Percentiles rank a stretch among this genome's conserved stretches.
Evolutionary conservation across 2,329 filamentous ascomycete species (phyloP).

Genomic region (Aspergillus proliferans): DNA sequence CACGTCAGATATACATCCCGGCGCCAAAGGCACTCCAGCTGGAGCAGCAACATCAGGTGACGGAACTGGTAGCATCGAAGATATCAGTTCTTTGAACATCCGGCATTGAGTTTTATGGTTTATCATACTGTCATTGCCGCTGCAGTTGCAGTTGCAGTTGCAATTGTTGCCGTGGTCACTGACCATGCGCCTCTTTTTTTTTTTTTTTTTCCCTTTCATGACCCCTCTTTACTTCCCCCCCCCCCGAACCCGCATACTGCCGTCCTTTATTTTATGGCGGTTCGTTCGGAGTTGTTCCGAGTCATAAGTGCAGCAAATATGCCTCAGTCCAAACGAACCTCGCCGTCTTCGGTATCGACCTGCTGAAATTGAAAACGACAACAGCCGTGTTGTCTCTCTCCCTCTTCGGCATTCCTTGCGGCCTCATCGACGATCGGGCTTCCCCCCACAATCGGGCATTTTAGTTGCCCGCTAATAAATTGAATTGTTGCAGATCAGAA

Average conservation of each 20-base stretch:
- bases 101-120: conserved; percentile 24
- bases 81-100: conserved; percentile 38
- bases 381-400: too few species aligned
- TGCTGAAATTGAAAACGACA: not conserved
- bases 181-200: not conserved
- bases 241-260: not conserved
- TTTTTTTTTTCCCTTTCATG: not conserved
- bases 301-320: not conserved
- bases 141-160: not conserved
- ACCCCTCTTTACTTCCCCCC: not conserved
- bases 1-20: conserved; percentile 17
- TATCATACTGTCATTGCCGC: not conserved
- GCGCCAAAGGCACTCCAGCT: conserved; percentile 20
- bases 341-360: not conserved
- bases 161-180: not conserved
- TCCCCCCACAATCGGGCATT: not conserved
- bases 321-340: not conserved
- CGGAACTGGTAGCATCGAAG: conserved; percentile 42
- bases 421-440: not conserved
- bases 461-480: not conserved
- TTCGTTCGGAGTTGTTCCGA: not conserved
- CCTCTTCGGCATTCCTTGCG: not conserved
- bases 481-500: not conserved
- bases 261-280: not conserved
- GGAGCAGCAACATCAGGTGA: conserved; percentile 21